Base-by-base conservation (phyloP, 225 moss, liverwort and hornwort genomes). In the Marchantia paleacea region DNA sequence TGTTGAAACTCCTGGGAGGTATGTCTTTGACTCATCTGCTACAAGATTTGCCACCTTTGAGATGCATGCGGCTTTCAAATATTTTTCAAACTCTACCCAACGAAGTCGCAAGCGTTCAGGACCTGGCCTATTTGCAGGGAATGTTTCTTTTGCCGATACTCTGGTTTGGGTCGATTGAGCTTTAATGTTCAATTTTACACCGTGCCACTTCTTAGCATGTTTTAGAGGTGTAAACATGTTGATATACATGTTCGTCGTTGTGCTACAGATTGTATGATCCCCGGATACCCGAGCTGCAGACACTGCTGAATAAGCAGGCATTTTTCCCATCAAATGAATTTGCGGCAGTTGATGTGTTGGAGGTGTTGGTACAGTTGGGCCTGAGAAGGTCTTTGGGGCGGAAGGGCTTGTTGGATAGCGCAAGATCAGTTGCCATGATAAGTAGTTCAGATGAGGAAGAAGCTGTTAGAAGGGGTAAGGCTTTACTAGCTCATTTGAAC, bases 391-490 rank as follows among this genome's bases (percentile, higher is more conserved):
- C 92, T 13, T 80, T 94, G 48, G 94, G 94, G 69, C 76, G 75
- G 55, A 81, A 80, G 30, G 94, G 92, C 26, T 84, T 94, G 20
- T 76, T 94, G 55, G 94, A 94, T 85, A 92, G 94, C 81, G 94
- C 94, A 81, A 89, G 88, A 76, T 94, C 94, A 67, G 94, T 92
- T 68, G 89, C 91, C 55, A 94, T 94, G 94, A 94, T 88, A 51
- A 88, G 89, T 78, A 85, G 67, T 55, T 84, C 83, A 75, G 85
- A 92, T 85, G 81, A 81, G 70, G 75, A 81, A 55, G 94, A 94
- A 89, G 94, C 92, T 85, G 81, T 87, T 81, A 84, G 73, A 55
- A 87, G 91, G 83, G 94, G 90, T 26, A 91, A 89, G 77, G 92
- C 94, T 49, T 84, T 94, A 39, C 85, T 94, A 48, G 84, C 82